These are phyloP conservation scores for Fulvia fulva DNA, from an alignment of 2,329 filamentous ascomycete species.

Conservation along the genomic window DNA sequence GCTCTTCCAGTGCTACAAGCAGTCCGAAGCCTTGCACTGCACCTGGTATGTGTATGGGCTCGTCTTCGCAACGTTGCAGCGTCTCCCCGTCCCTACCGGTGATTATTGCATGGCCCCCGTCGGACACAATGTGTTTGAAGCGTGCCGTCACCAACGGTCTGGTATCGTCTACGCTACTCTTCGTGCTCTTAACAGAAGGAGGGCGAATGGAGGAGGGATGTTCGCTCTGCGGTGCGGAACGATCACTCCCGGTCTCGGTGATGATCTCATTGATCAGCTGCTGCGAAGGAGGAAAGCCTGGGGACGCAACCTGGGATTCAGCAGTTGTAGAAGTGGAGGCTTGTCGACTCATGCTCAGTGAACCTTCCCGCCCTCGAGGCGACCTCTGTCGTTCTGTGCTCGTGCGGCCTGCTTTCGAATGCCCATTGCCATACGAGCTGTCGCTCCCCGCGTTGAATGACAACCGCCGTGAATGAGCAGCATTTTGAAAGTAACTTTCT, in stretches of 20 bases:
- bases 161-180: slow-evolving; percentile 40
- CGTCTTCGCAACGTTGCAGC: slow-evolving; percentile 80
- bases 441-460: slow-evolving; percentile 8
- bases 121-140: slow-evolving; percentile 73
- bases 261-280: slow-evolving; percentile 22
- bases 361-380: slow-evolving; percentile 3
- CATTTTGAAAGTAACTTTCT: slow-evolving; percentile 36
- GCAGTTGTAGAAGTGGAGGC: slow-evolving; percentile 15
- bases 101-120: slow-evolving; percentile 76
- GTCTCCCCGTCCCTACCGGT: slow-evolving; percentile 69
- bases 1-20: slow-evolving; percentile 69
- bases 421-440: neutral
- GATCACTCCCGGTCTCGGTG: slow-evolving; percentile 16
- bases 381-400: slow-evolving; percentile 7
- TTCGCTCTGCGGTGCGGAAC: slow-evolving; percentile 21
- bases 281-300: neutral
- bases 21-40: slow-evolving; percentile 77
- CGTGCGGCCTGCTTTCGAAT: slow-evolving; percentile 2
- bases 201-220: slow-evolving; percentile 25
- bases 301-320: slow-evolving; percentile 7
- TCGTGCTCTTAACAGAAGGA: slow-evolving; percentile 34
- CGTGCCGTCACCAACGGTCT: slow-evolving; percentile 62
- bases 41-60: slow-evolving; percentile 83
- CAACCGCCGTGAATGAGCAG: slow-evolving; percentile 19
- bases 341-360: slow-evolving; percentile 5